Percentiles rank a stretch among this genome's conserved stretches.
Conservation (phyloP, 495 filamentous ascomycete species). For the Penicillium roqueforti region DNA sequence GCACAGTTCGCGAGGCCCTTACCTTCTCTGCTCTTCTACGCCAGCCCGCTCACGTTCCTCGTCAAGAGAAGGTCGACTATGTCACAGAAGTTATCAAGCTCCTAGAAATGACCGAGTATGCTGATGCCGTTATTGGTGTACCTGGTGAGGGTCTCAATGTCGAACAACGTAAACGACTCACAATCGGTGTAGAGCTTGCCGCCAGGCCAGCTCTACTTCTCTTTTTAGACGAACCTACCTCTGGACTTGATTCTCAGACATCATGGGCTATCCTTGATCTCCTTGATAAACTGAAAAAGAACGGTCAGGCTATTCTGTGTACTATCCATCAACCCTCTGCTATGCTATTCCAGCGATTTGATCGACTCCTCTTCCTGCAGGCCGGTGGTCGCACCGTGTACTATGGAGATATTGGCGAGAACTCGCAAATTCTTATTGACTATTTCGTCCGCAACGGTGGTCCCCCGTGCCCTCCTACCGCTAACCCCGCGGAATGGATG, state of each 20-base stretch:
- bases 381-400: slow-evolving; percentile 65
- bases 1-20: slow-evolving; percentile 79
- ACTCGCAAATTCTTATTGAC: slow-evolving; percentile 59
- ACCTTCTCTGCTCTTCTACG: slow-evolving; percentile 79
- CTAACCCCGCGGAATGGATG: slow-evolving; percentile 79
- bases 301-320: slow-evolving; percentile 75
- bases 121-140: slow-evolving; percentile 3
- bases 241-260: slow-evolving; percentile 76
- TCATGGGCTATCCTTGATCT: slow-evolving; percentile 73
- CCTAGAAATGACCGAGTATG: background rate
- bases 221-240: slow-evolving; percentile 88
- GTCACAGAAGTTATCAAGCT: background rate
- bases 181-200: slow-evolving; percentile 84
- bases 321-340: slow-evolving; percentile 86
- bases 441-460: slow-evolving; percentile 61
- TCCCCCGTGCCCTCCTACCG: too few species aligned
- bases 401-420: slow-evolving; percentile 77
- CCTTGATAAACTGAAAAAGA: slow-evolving; percentile 70
- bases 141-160: slow-evolving; percentile 57
- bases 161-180: slow-evolving; percentile 81
- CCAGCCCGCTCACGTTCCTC: slow-evolving; percentile 52
- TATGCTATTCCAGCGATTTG: slow-evolving; percentile 81
- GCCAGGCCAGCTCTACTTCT: slow-evolving; percentile 82
- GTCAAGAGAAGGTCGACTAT: slow-evolving; percentile 33
- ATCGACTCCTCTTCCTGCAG: slow-evolving; percentile 71